These are phyloP conservation scores for Anacardium occidentale DNA, from an alignment of 345 rosid species.

Conservation along the genomic window DNA sequence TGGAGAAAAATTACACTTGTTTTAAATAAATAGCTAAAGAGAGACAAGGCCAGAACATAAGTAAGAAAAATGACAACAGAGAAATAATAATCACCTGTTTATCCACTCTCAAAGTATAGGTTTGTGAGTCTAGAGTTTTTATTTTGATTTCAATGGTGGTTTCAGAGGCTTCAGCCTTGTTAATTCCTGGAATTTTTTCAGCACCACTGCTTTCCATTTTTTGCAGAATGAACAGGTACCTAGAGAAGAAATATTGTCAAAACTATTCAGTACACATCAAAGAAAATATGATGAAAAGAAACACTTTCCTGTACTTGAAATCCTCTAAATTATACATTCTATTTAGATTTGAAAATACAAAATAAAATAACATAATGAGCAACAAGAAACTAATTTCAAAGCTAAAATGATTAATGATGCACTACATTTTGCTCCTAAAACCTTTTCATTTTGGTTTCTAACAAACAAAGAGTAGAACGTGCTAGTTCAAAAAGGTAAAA, in stretches of 20 bases:
- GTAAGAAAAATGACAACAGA: constrained; percentile 9
- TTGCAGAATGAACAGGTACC: constrained; percentile 25
- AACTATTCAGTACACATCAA: constrained; percentile 15
- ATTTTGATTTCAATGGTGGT: constrained; percentile 64
- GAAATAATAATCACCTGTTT: constrained; percentile 51
- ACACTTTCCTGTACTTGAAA: background rate
- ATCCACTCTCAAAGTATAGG: constrained; percentile 68
- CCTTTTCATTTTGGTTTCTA: background rate
- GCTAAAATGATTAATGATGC: background rate
- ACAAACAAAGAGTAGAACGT: background rate
- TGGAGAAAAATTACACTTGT: background rate
- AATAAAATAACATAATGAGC: background rate
- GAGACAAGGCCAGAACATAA: constrained; percentile 3
- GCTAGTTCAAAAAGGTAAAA: background rate
- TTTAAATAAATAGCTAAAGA: background rate
- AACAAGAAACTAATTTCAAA: background rate
- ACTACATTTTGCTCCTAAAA: background rate
- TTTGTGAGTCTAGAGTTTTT: constrained; percentile 73
- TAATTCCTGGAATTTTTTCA: constrained; percentile 28
- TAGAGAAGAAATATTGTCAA: constrained; percentile 24
- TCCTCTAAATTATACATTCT: background rate
- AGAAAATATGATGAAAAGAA: background rate
- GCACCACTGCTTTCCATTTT: constrained; percentile 54
- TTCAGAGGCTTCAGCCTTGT: constrained; percentile 48
- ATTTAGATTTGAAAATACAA: background rate